Evolutionary conservation across 441 rosid species (phyloP), one percentile per base, ranked within the genome.

Genomic region (Lepidium campestre): DNA sequence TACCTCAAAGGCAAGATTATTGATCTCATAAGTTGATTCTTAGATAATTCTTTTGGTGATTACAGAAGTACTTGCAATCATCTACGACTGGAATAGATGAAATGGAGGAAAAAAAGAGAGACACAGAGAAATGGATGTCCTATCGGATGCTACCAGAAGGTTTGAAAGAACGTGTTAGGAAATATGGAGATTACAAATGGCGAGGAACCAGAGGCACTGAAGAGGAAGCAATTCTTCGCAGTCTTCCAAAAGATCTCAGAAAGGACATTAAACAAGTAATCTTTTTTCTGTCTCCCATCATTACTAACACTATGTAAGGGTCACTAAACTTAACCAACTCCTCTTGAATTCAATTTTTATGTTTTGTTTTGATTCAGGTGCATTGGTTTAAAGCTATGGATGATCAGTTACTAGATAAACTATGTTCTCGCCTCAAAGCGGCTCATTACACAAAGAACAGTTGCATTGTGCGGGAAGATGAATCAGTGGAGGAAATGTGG

Each of bases 121-220:
- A 87, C 55, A 75, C 81, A 9, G 85, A 84, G 59, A 81, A 73
- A 66, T 90, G 96, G 97, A 90, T 87, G 97, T 66, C 85, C 0
- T 81, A 78, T 36, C 81, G 90, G 8, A 50, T 76, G 83, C 87
- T 90, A 49, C 87, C 94, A 5, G 76, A 75, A 4, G 46, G 31
- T 8, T 63, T 84, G 10, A 79, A 57, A 75, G 57, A 82, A 29
- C 52, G 84, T 3, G 78, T 90, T 36, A 78, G 87, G 80, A 70
- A 74, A 20, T 71, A 84, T 15, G 89, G 82, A 12, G 81, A 79
- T 37, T 87, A 87, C 64, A 85, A 75, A 74, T 85, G 90, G 93
- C 85, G 78, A 73, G 84, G 81, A 77, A 84, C 85, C 1, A 73
- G 85, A 64, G 94, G 94, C 2, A 82, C 79, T 1, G 89, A 87